Conservation (phyloP, 768 basidiomycete genomes). For the Postia placenta region DNA sequence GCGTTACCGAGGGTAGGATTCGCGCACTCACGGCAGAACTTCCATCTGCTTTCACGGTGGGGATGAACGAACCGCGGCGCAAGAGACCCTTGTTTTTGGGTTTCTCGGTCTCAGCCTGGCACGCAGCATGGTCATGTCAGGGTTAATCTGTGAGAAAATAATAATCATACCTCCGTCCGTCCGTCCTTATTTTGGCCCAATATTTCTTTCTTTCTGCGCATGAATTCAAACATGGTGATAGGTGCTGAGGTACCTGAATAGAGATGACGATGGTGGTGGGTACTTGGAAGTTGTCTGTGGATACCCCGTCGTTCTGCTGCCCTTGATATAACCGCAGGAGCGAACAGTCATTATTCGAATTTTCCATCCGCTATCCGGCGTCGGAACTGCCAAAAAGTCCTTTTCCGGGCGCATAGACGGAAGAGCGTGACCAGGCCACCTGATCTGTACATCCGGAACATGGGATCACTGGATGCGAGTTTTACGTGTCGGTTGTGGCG, state of each 20-base stretch:
- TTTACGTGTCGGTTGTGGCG: neutral
- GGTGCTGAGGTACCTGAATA: too few species aligned
- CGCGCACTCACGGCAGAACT: neutral
- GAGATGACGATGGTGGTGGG: too few species aligned
- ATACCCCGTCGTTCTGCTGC: too few species aligned
- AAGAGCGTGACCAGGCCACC: slow-evolving; percentile 4
- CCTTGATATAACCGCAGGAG: too few species aligned
- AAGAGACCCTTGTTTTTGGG: neutral
- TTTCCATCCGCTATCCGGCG: slow-evolving; percentile 1
- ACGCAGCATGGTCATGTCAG: neutral
- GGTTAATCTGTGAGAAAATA: neutral
- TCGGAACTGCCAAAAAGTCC: neutral
- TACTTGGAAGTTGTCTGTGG: too few species aligned
- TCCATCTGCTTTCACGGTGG: neutral
- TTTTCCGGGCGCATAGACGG: neutral
- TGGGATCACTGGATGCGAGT: neutral
- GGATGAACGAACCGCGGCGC: neutral
- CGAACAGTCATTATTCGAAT: neutral
- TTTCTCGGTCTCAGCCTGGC: neutral
- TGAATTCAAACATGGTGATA: slow-evolving; percentile 12
- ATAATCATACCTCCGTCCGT: neutral
- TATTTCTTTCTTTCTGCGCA: slow-evolving; percentile 8
- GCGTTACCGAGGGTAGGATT: neutral
- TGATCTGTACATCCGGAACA: slow-evolving; percentile 5
- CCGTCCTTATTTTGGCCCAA: neutral